These are phyloP conservation scores for Aspergillus bombycis DNA, from an alignment of 2,329 filamentous ascomycete genomes.

Conservation along the genomic window DNA sequence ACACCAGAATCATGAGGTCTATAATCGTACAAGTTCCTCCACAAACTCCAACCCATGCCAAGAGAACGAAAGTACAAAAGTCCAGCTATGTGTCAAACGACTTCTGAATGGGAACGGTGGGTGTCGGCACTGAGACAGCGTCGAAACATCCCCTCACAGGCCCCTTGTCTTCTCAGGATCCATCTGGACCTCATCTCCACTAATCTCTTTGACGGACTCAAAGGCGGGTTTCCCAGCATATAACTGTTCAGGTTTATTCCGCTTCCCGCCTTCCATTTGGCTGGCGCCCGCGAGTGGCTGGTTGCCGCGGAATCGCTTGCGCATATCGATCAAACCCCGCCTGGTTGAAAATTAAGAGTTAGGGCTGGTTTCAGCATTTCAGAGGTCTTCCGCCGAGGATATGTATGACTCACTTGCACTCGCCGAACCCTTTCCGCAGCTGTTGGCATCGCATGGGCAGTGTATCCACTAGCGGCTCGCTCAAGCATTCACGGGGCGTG, in stretches of 20 bases:
- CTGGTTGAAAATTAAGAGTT: constrained; percentile 21
- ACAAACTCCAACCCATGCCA: constrained; percentile 25
- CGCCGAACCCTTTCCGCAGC: constrained; percentile 86
- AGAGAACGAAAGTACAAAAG: constrained; percentile 9
- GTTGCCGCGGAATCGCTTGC: constrained; percentile 95
- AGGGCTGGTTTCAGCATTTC: neutral
- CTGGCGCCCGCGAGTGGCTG: constrained; percentile 74
- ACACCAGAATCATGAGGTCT: constrained; percentile 6
- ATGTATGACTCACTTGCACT: constrained; percentile 69
- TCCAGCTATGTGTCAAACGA: neutral
- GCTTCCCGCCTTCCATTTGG: constrained; percentile 59
- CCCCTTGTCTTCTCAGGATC: constrained; percentile 53
- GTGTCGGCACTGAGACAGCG: constrained; percentile 1
- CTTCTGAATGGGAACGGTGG: neutral
- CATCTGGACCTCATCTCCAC: constrained; percentile 65
- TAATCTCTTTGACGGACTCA: constrained; percentile 65
- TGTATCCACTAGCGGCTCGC: constrained; percentile 75
- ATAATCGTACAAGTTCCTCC: constrained; percentile 9
- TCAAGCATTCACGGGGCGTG: constrained; percentile 83
- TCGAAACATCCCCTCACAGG: constrained; percentile 30
- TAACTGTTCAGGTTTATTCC: constrained; percentile 63
- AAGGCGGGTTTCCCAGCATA: constrained; percentile 79
- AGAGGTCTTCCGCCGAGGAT: neutral
- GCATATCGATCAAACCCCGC: constrained; percentile 96
- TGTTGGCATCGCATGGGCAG: constrained; percentile 90